Evolutionary conservation across 1,284 basidiomycete species (phyloP).

Genomic region (Cutaneotrichosporon sp.): DNA sequence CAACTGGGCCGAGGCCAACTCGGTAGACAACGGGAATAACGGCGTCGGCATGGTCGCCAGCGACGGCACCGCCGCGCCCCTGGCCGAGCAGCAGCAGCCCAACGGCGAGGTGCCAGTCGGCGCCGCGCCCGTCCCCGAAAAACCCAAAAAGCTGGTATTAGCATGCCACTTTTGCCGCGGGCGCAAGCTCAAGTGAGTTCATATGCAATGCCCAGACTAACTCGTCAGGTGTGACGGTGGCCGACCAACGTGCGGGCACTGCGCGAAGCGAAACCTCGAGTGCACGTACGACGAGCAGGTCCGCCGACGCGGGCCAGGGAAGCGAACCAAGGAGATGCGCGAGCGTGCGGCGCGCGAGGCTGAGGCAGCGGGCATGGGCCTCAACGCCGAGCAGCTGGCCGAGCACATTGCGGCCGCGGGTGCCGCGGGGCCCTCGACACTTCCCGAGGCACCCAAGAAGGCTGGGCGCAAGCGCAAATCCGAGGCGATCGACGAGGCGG

Average conservation of each 20-base stretch:
- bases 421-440: conserved; percentile 1
- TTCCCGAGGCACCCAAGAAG: conserved; percentile 14
- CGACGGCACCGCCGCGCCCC: not conserved
- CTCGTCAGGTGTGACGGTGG: conserved; percentile 32
- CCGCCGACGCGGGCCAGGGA: conserved; percentile 49
- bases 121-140: conserved; percentile 3
- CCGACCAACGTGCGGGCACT: conserved; percentile 35
- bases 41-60: not conserved
- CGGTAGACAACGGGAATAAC: conserved; percentile 4
- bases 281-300: conserved; percentile 48
- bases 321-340: conserved; percentile 48
- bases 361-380: conserved; percentile 26
- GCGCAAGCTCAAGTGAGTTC: conserved; percentile 48
- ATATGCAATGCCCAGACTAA: not conserved
- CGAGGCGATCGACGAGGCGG: conserved; percentile 13
- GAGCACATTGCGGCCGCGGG: conserved; percentile 10
- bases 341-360: conserved; percentile 38
- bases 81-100: not conserved
- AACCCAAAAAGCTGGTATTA: conserved; percentile 41
- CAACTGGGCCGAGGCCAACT: conserved; percentile 17
- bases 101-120: conserved; percentile 6
- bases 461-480: conserved; percentile 18
- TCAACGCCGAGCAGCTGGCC: conserved; percentile 11
- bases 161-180: conserved; percentile 50
- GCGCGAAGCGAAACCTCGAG: conserved; percentile 28